Conservation (phyloP, 2,329 filamentous ascomycete genomes). For the Penicillium sp. region DNA sequence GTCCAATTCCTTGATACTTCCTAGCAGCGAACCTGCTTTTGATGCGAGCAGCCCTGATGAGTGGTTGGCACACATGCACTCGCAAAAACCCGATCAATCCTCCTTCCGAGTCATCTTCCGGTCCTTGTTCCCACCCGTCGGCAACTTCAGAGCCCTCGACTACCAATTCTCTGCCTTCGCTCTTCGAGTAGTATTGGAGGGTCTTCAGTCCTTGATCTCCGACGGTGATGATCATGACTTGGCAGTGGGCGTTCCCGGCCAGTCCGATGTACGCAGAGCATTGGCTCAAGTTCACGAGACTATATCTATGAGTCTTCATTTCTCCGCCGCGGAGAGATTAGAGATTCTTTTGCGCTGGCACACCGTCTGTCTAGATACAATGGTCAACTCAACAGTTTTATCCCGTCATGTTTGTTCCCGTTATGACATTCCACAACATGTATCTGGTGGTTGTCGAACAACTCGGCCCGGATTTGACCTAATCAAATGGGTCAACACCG, state of each 20-base stretch:
- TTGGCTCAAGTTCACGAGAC: slow-evolving; percentile 43
- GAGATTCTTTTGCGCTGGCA: slow-evolving; percentile 49
- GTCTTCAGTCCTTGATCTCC: slow-evolving; percentile 45
- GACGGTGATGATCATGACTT: slow-evolving; percentile 41
- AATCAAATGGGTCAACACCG: slow-evolving; percentile 38
- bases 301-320: slow-evolving; percentile 38
- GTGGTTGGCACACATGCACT: slow-evolving; percentile 41
- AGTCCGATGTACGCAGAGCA: slow-evolving; percentile 40
- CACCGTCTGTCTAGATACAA: slow-evolving; percentile 45
- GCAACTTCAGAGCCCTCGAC: slow-evolving; percentile 30
- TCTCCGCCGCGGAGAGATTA: slow-evolving; percentile 38
- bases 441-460: slow-evolving; percentile 34
- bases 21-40: slow-evolving; percentile 43
- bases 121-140: slow-evolving; percentile 39
- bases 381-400: slow-evolving; percentile 43
- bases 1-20: slow-evolving; percentile 42
- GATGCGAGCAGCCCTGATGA: slow-evolving; percentile 43
- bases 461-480: slow-evolving; percentile 37
- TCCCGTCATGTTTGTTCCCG: slow-evolving; percentile 42
- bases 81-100: slow-evolving; percentile 30
- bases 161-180: slow-evolving; percentile 43
- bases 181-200: slow-evolving; percentile 46
- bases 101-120: slow-evolving; percentile 45
- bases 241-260: slow-evolving; percentile 42
- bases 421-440: slow-evolving; percentile 42